Conservation (phyloP, 768 basidiomycete species). For the Macrolepiota albuminosa region DNA sequence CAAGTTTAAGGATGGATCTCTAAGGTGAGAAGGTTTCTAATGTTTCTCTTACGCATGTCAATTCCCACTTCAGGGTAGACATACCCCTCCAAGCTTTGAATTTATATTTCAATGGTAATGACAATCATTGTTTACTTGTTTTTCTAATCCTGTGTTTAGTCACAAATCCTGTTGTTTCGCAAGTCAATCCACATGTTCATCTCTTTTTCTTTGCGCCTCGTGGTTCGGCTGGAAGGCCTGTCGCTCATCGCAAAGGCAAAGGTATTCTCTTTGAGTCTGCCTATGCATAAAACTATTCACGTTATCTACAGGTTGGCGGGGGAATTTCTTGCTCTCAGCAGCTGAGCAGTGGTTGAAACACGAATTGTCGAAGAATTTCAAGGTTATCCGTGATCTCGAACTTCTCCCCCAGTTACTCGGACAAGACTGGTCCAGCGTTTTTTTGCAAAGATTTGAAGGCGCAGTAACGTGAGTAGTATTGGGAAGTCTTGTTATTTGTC, state of each 20-base stretch:
- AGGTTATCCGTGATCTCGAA: conserved; percentile 95
- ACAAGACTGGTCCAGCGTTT: conserved; percentile 95
- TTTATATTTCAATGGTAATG: conserved; percentile 78
- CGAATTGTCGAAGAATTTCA: conserved; percentile 95
- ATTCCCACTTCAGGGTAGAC: conserved; percentile 60
- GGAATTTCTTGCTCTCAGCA: conserved; percentile 88
- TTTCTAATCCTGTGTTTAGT: conserved; percentile 37
- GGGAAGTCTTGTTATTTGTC: conserved; percentile 18
- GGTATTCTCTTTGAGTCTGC: conserved; percentile 34
- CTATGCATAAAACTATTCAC: background rate
- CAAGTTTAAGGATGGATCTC: conserved; percentile 88
- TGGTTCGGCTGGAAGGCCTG: conserved; percentile 88
- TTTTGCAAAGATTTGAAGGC: conserved; percentile 91
- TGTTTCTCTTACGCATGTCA: background rate
- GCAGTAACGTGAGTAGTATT: conserved; percentile 71
- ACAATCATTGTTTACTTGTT: background rate
- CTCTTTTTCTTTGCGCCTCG: conserved; percentile 92
- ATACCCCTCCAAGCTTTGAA: conserved; percentile 89
- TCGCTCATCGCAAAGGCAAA: conserved; percentile 91
- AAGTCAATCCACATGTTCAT: conserved; percentile 91
- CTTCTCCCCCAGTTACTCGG: conserved; percentile 90
- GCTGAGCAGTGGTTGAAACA: conserved; percentile 94
- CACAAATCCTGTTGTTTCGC: conserved; percentile 89
- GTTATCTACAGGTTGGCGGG: conserved; percentile 74
- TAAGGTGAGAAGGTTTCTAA: conserved; percentile 46